These are phyloP conservation scores for Phaseolus coccineus DNA, from an alignment of 331 rosid genomes.

Conservation along the genomic window DNA sequence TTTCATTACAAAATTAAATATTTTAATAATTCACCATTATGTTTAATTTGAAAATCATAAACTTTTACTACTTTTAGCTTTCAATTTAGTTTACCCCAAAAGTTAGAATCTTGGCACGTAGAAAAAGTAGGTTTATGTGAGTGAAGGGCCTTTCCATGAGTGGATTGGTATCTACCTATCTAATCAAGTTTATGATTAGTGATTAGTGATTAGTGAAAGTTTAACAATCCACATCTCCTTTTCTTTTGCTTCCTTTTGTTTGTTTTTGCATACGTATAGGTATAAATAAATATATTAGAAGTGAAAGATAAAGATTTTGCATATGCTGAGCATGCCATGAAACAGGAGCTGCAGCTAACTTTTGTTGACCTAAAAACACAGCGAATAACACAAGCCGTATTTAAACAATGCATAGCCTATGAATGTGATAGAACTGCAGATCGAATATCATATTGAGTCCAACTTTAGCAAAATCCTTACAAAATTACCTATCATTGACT, in stretches of 20 bases:
- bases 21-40: too few species aligned
- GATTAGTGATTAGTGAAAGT: slow-evolving; percentile 46
- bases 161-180: slow-evolving; percentile 60
- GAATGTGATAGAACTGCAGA: background rate
- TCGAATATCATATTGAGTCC: slow-evolving; percentile 14
- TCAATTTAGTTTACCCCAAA: background rate
- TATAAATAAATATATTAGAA: background rate
- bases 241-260: background rate
- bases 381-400: background rate
- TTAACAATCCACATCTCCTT: background rate
- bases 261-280: background rate
- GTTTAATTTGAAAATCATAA: too few species aligned
- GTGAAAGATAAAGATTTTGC: background rate
- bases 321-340: slow-evolving; percentile 43
- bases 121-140: background rate
- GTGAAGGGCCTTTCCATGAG: slow-evolving; percentile 41
- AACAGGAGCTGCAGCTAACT: slow-evolving; percentile 49
- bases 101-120: background rate
- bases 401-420: background rate
- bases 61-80: too few species aligned
- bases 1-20: too few species aligned
- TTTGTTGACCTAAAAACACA: slow-evolving; percentile 45
- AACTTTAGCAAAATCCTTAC: slow-evolving; percentile 37
- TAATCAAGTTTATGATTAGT: slow-evolving; percentile 47
- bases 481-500: slow-evolving; percentile 45